These are phyloP conservation scores for Coemansia sp. DNA, from an alignment of 192 early-diverging fungal species.

Conservation along the genomic window DNA sequence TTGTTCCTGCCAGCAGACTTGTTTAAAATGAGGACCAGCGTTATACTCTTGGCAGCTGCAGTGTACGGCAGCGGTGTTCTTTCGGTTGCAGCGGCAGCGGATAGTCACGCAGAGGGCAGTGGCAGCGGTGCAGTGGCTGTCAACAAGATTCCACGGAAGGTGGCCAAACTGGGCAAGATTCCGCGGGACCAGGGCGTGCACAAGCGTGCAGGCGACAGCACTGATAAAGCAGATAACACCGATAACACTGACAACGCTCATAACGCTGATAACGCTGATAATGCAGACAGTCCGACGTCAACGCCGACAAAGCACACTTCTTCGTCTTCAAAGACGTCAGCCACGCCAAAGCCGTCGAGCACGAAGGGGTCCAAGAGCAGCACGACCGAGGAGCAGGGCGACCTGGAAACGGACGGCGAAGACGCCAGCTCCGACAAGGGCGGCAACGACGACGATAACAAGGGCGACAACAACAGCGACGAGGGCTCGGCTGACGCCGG, in stretches of 20 bases:
- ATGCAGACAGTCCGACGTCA: not conserved
- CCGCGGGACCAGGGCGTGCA: not conserved
- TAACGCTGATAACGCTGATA: too few relatives aligned
- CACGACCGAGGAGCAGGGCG: conserved; percentile 23
- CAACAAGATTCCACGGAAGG: not conserved
- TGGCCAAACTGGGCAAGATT: not conserved
- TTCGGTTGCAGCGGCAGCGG: not conserved
- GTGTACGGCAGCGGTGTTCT: not conserved
- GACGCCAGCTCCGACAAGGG: conserved; percentile 1
- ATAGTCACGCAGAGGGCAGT: not conserved
- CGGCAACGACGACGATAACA: conserved; percentile 9
- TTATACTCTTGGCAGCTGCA: not conserved
- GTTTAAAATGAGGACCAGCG: not conserved
- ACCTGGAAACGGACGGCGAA: conserved; percentile 18
- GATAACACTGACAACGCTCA: too few relatives aligned
- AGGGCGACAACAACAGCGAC: conserved; percentile 5
- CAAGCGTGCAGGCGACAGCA: too few relatives aligned
- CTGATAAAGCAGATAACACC: too few relatives aligned
- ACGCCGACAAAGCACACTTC: not conserved
- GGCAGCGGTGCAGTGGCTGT: too few relatives aligned
- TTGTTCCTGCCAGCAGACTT: not conserved
- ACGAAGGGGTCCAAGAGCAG: conserved; percentile 16
- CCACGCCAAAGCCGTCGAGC: conserved; percentile 17
- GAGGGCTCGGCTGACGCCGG: conserved; percentile 9
- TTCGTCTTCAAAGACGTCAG: conserved; percentile 8